Evolutionary conservation across 257 asterid genomes (phyloP).

Genomic region (Orobanche coerulescens): DNA sequence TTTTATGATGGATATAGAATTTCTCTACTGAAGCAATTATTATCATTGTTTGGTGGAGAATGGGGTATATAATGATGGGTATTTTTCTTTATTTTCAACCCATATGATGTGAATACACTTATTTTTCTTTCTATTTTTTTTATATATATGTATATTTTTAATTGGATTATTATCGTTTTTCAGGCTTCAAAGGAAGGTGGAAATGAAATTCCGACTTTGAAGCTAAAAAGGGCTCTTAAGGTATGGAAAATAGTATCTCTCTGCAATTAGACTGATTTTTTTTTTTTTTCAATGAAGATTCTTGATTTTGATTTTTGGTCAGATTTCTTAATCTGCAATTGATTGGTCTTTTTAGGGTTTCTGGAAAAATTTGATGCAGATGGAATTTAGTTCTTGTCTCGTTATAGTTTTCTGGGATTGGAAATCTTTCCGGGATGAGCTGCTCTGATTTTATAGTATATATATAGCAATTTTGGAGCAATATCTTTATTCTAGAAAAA

Average conservation of each 20-base stretch:
- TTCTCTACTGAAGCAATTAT: slow-evolving; percentile 31
- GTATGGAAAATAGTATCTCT: slow-evolving; percentile 20
- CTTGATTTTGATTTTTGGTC: slow-evolving; percentile 17
- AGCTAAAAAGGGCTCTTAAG: slow-evolving; percentile 36
- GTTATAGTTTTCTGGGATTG: slow-evolving; percentile 33
- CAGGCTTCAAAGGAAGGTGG: slow-evolving; percentile 54
- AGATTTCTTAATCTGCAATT: neutral
- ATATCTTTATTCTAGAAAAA: neutral
- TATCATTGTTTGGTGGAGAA: slow-evolving; percentile 28
- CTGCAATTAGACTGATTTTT: slow-evolving; percentile 11
- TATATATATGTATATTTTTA: neutral
- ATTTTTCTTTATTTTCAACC: slow-evolving; percentile 48
- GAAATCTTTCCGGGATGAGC: slow-evolving; percentile 23
- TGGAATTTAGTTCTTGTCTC: slow-evolving; percentile 31
- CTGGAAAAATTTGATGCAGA: slow-evolving; percentile 26
- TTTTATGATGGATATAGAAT: neutral
- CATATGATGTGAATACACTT: slow-evolving; percentile 28
- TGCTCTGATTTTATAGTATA: neutral
- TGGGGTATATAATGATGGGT: slow-evolving; percentile 36
- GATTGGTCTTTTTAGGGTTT: slow-evolving; percentile 23
- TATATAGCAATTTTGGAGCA: slow-evolving; percentile 18
- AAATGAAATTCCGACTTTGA: slow-evolving; percentile 64
- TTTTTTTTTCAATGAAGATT: slow-evolving; percentile 7
- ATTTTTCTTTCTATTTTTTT: slow-evolving; percentile 16
- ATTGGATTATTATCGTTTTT: slow-evolving; percentile 29